Conservation (phyloP, 2,329 filamentous ascomycete species). For the Diaporthe citrichinensis region DNA sequence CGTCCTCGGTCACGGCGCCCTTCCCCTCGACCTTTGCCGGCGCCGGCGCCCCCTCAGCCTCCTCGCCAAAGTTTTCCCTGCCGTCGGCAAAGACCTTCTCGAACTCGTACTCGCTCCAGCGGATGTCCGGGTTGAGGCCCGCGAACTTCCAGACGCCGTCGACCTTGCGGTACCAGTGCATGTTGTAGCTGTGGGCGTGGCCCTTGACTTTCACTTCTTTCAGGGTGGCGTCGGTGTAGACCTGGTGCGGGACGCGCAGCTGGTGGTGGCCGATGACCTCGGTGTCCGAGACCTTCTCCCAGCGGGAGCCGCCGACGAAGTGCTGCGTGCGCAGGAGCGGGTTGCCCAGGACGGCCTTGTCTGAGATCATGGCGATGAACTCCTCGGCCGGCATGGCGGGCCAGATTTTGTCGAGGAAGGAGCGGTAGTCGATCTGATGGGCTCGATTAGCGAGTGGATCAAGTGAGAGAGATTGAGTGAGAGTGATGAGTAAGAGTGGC, state of each 20-base stretch:
- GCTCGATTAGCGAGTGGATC: neutral
- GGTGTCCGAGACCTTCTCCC: conserved; percentile 70
- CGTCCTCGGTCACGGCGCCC: conserved; percentile 19
- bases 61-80: conserved; percentile 54
- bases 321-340: conserved; percentile 75
- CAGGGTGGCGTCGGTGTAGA: conserved; percentile 67
- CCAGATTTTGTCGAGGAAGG: conserved; percentile 73
- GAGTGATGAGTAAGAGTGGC: neutral
- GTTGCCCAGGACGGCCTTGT: conserved; percentile 71
- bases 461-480: no score
- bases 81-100: conserved; percentile 66
- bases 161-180: conserved; percentile 70
- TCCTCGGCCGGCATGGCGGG: conserved; percentile 72
- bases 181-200: conserved; percentile 71
- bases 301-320: conserved; percentile 72
- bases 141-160: conserved; percentile 75
- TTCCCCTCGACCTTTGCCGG: conserved; percentile 35
- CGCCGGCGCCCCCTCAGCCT: neutral
- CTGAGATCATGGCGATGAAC: conserved; percentile 73
- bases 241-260: conserved; percentile 73
- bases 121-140: conserved; percentile 67
- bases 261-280: conserved; percentile 73
- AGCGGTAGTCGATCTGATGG: conserved; percentile 77
- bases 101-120: conserved; percentile 71
- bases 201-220: conserved; percentile 68